Base-by-base conservation (phyloP, 2,329 filamentous ascomycete species). In the Aspergillus sp. region DNA sequence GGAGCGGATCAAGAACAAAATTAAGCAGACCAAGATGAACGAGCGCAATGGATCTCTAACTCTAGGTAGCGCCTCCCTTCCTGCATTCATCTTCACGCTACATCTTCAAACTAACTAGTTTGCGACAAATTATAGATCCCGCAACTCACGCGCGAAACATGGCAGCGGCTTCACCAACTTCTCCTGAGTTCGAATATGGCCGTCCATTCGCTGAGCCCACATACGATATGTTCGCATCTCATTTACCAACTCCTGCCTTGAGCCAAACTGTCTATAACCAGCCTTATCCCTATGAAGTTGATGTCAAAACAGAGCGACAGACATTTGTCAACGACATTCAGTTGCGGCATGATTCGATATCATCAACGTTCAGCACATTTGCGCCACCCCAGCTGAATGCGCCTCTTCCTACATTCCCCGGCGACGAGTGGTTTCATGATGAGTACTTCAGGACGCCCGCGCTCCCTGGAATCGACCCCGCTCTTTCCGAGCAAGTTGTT, bases 1-100 rank as follows among this genome's bases (percentile, higher is more conserved):
- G 82, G 95, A 98, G 75, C 83, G 89, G 69, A 96, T 99, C 84
- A 99, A 99, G 85, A 90, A 91, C 79, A 92, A 94, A 79, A 98
- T 99, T 84, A 97, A 97, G 87, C 88, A 90, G 76, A 98, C 95
- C 76, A 98, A 98, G 86, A 85, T 96, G 69, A 89, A 89, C 28
- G 94, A 97, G 80, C 97, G 97, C 87, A 84, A 87, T 56, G 84
- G 87, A 56, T 80, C 84, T 55, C 74, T 76, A 31, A 71, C 57
- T 7, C 25, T 78, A 67, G 77, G 80, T 69, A 71, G 76, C 65
- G 22, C 9, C 41, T 17, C 6, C 46, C 46, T 48, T 31, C 25
- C 22, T 7, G 4, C 46, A 31, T 47, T 45, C 17, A 51, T 22
- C 48, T 38, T 57, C 8, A 22, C 23, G 41, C 67, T 69, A 43